A percentile compares a stretch with the other conserved stretches of the same genome.
These are phyloP conservation scores for Petasospora rhodanensis DNA, from an alignment of 1,139 yeast species.

Conservation along the genomic window DNA sequence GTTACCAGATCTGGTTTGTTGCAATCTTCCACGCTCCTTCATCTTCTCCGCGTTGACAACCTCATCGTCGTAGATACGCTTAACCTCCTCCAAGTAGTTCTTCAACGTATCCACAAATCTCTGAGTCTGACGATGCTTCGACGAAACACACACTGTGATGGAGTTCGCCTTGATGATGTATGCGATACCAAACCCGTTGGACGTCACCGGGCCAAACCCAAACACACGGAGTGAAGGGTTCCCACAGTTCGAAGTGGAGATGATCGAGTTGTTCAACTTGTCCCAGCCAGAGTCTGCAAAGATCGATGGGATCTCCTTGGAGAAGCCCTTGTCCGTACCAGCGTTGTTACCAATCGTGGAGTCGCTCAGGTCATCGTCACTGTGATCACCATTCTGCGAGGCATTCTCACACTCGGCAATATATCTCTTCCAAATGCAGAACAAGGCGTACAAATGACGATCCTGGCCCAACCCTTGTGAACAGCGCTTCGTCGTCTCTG, in stretches of 20 bases:
- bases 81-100: conserved; percentile 62
- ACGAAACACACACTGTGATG: conserved; percentile 79
- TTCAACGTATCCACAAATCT: conserved; percentile 75
- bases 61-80: conserved; percentile 46
- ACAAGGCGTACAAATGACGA: conserved; percentile 82
- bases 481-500: conserved; percentile 62
- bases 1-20: conserved; percentile 29
- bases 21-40: conserved; percentile 24
- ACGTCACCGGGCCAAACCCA: conserved; percentile 90
- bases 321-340: conserved; percentile 3
- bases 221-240: conserved; percentile 82
- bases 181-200: conserved; percentile 90
- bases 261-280: conserved; percentile 58
- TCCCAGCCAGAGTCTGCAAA: conserved; percentile 82
- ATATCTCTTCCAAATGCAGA: conserved; percentile 83
- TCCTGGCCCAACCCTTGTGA: conserved; percentile 83
- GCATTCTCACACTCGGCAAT: conserved; percentile 43
- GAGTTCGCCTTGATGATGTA: conserved; percentile 85
- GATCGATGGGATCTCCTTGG: conserved; percentile 48
- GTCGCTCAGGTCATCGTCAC: conserved; percentile 25
- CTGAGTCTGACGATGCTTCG: conserved; percentile 86
- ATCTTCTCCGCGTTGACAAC: conserved; percentile 15
- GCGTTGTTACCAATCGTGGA: conserved; percentile 28
- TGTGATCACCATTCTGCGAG: conserved; percentile 5
- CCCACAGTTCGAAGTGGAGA: conserved; percentile 71